Evolutionary conservation across 225 moss, liverwort and hornwort genomes (phyloP), one percentile per base, ranked within the genome.

Genomic region (Polytrichum formosum): DNA sequence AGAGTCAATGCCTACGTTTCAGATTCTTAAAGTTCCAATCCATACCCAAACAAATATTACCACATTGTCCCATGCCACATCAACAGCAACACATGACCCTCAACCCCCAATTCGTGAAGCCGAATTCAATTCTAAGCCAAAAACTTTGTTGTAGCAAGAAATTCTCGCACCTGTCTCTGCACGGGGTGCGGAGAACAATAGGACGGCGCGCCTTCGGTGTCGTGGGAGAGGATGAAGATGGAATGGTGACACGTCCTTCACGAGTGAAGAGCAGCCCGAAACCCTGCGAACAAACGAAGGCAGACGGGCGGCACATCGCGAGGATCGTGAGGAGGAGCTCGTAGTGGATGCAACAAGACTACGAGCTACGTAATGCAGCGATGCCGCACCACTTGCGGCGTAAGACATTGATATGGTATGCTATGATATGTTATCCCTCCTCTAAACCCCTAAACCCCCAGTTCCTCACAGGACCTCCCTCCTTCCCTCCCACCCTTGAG

Each of bases 221-320:
- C 10, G 55, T 2, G 53, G 23, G 18, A 6, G 5, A 37, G 13
- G 13, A 13, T 37, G 37, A 37, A 10, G 13, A 37, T 37, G 46
- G 46, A 46, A 46, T 17, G 62, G 10, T 33, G 71, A 6, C 33
- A 25, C 35, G 21, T 46, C 46, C 1, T 64, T 72, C 4, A 53
- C 25, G 6, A 73, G 53, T 60, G 78, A 71, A 53, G 65, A 26
- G 81, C 25, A 25, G 67, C 13, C 37, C 16, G 46, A 81, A 37
- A 76, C 76, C 74, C 81, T 83, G 74, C 69, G 83, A 76, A 83
- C 69, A 72, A 81, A 79, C 26, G 81, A 81, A 54, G 78, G 74
- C 62, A 79, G 71, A 65, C 56, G 59, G 63, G 81, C 61, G 19
- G 67, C 9, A 6, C 83, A 72, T 25, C 69, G 78, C 56, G 73